These are phyloP conservation scores for Alternaria sp. DNA, from an alignment of 2,329 filamentous ascomycete genomes.

Conservation along the genomic window DNA sequence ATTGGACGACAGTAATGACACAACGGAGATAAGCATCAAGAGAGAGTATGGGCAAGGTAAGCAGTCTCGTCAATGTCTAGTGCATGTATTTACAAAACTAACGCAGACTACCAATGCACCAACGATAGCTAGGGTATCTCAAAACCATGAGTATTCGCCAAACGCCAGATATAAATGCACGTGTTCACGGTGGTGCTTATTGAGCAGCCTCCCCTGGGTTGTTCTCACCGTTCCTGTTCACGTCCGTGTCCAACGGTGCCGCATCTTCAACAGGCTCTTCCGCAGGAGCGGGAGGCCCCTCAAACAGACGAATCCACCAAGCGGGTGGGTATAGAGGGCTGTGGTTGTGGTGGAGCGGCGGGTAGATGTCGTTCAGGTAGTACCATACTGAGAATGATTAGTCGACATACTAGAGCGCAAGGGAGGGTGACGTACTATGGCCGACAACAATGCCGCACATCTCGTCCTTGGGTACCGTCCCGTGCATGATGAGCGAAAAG, in stretches of 20 bases:
- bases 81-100: not conserved
- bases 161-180: slow-evolving; percentile 26
- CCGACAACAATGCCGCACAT: slow-evolving; percentile 94
- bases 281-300: slow-evolving; percentile 48
- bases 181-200: slow-evolving; percentile 10
- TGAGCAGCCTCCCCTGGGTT: slow-evolving; percentile 23
- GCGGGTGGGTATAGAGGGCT: slow-evolving; percentile 86
- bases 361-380: slow-evolving; percentile 97
- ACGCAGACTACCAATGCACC: slow-evolving; percentile 3
- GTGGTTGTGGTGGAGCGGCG: slow-evolving; percentile 83
- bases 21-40: slow-evolving; percentile 6
- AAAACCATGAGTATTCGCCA: slow-evolving; percentile 28
- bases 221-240: slow-evolving; percentile 7
- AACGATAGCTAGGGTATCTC: slow-evolving; percentile 38
- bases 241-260: slow-evolving; percentile 7
- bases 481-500: slow-evolving; percentile 91
- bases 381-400: slow-evolving; percentile 74
- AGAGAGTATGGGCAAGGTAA: not conserved
- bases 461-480: slow-evolving; percentile 90
- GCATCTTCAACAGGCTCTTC: slow-evolving; percentile 26
- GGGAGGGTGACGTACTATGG: slow-evolving; percentile 61
- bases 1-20: slow-evolving; percentile 7
- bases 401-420: not conserved
- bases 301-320: slow-evolving; percentile 91
- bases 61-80: not conserved